A percentile compares a stretch with the other conserved stretches of the same genome.
phyloP scores from a whole-genome alignment of 805 yeast genomes.

The Teunomyces tritomae region DNA sequence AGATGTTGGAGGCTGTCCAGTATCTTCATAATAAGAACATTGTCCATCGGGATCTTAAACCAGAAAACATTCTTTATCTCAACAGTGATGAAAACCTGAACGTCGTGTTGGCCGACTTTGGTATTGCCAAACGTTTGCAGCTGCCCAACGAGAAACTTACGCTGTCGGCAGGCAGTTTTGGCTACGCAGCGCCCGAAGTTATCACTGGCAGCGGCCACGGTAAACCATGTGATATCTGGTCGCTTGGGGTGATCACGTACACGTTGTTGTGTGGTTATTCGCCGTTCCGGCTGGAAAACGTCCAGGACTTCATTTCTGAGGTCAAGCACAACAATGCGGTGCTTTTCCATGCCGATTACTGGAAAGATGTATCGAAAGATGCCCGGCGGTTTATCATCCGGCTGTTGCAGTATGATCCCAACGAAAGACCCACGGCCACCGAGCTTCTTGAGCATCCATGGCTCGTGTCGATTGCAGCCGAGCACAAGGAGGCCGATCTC shows the following conservation, averaged over 20 bases:
- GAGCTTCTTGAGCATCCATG: slow-evolving; percentile 71
- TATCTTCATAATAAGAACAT: slow-evolving; percentile 76
- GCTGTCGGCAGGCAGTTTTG: slow-evolving; percentile 86
- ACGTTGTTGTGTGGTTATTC: slow-evolving; percentile 89
- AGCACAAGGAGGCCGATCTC: slow-evolving; percentile 59
- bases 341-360: slow-evolving; percentile 82
- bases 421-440: slow-evolving; percentile 63
- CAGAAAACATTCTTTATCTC: slow-evolving; percentile 83
- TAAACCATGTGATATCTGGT: slow-evolving; percentile 95
- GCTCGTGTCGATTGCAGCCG: slow-evolving; percentile 51
- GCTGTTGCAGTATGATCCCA: slow-evolving; percentile 68
- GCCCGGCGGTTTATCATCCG: slow-evolving; percentile 77
- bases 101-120: slow-evolving; percentile 91
- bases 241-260: slow-evolving; percentile 88
- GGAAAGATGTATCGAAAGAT: slow-evolving; percentile 75
- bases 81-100: slow-evolving; percentile 54
- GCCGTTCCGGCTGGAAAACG: slow-evolving; percentile 84
- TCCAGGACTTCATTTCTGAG: slow-evolving; percentile 76
- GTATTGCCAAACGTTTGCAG: slow-evolving; percentile 79
- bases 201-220: slow-evolving; percentile 83
- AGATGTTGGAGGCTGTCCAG: slow-evolving; percentile 71
- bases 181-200: slow-evolving; percentile 97
- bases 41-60: slow-evolving; percentile 93
- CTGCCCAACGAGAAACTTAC: slow-evolving; percentile 59
- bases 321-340: slow-evolving; percentile 71